phyloP scores from a whole-genome alignment of 2,329 filamentous ascomycete species.

The Aspergillus neotritici region DNA sequence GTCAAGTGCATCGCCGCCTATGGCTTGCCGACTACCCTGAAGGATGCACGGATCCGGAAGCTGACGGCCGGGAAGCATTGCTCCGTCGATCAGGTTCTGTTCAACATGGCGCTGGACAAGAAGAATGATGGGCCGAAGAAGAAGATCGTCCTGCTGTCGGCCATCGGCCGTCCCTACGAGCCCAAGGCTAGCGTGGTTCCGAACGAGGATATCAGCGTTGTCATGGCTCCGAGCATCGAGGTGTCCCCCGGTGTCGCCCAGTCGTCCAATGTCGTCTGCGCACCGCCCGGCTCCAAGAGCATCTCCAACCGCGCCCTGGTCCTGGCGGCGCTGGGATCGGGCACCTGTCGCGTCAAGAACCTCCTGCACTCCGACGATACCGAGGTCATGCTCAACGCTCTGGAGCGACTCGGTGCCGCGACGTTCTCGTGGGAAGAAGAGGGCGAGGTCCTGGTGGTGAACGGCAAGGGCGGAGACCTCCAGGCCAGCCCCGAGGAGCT shows the following conservation, averaged over 20 bases:
- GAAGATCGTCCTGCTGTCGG: constrained; percentile 87
- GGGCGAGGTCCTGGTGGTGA: constrained; percentile 82
- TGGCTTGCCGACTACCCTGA: constrained; percentile 75
- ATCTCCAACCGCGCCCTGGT: constrained; percentile 93
- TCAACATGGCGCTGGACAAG: constrained; percentile 97
- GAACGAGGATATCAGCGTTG: constrained; percentile 74
- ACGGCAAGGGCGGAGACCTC: constrained; percentile 82
- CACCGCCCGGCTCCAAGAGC: constrained; percentile 92
- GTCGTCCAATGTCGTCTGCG: constrained; percentile 65
- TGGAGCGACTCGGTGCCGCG: constrained; percentile 75
- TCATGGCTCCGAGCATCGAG: constrained; percentile 72
- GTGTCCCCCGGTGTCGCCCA: constrained; percentile 67
- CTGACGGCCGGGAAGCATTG: constrained; percentile 83
- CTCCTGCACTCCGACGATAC: constrained; percentile 94
- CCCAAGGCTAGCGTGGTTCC: constrained; percentile 82
- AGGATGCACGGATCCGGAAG: constrained; percentile 75
- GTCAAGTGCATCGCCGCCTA: constrained; percentile 94
- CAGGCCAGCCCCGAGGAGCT: constrained; percentile 69
- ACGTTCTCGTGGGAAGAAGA: constrained; percentile 91
- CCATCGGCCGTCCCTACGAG: constrained; percentile 83
- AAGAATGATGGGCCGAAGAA: constrained; percentile 95
- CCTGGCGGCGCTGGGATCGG: constrained; percentile 82
- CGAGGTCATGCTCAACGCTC: constrained; percentile 93
- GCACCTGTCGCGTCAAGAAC: constrained; percentile 83
- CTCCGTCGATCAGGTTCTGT: constrained; percentile 74